Evolutionary conservation across 2,329 filamentous ascomycete genomes (phyloP).

Genomic region (Dactylellina sp.): DNA sequence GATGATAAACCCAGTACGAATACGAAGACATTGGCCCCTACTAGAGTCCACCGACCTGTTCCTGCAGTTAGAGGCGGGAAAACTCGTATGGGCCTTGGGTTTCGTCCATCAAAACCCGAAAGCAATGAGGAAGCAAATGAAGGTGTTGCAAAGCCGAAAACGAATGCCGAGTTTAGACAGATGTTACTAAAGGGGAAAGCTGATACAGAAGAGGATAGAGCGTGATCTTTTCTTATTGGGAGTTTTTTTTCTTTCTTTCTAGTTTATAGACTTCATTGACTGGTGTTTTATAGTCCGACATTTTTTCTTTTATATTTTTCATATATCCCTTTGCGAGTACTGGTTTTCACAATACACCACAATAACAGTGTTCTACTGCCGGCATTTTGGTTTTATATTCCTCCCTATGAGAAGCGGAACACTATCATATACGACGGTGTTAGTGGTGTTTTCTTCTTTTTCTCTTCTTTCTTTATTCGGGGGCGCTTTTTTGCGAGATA

Average conservation of each 20-base stretch:
- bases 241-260: slow-evolving; percentile 11
- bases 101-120: slow-evolving; percentile 60
- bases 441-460: slow-evolving; percentile 41
- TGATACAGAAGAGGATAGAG: slow-evolving; percentile 40
- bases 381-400: slow-evolving; percentile 4
- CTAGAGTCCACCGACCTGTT: slow-evolving; percentile 65
- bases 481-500: slow-evolving; percentile 1
- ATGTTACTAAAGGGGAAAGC: slow-evolving; percentile 59
- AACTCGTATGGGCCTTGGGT: slow-evolving; percentile 61
- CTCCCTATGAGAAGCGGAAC: slow-evolving; percentile 17
- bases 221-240: slow-evolving; percentile 11
- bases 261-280: slow-evolving; percentile 15
- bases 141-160: slow-evolving; percentile 63
- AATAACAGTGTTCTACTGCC: slow-evolving; percentile 11
- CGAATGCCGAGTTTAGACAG: slow-evolving; percentile 60
- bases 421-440: slow-evolving; percentile 51
- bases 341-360: slow-evolving; percentile 8
- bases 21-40: slow-evolving; percentile 36
- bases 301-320: slow-evolving; percentile 5
- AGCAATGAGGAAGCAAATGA: slow-evolving; percentile 58
- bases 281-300: slow-evolving; percentile 18
- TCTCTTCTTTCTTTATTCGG: slow-evolving; percentile 15
- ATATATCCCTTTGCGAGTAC: slow-evolving; percentile 20
- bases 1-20: slow-evolving; percentile 58
- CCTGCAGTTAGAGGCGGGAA: slow-evolving; percentile 64